Percentiles rank a stretch among this genome's conserved stretches.
phyloP scores from a whole-genome alignment of 495 filamentous ascomycete genomes.

The Schizothecium vesticola region DNA sequence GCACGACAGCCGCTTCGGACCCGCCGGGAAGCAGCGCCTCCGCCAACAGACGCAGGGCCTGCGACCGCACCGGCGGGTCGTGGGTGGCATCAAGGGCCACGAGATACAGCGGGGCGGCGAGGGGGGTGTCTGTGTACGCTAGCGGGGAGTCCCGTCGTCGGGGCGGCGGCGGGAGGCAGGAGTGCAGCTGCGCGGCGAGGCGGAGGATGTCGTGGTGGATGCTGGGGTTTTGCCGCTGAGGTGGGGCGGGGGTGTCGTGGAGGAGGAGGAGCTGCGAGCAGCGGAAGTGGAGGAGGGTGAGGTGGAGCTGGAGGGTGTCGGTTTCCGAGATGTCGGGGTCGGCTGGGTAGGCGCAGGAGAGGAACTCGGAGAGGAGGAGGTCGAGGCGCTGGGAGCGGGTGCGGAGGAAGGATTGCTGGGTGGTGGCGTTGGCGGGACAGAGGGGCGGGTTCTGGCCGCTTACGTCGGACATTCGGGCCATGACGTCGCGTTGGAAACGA shows the following conservation, averaged over 20 bases:
- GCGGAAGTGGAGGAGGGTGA: constrained; percentile 44
- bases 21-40: not conserved
- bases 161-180: not conserved
- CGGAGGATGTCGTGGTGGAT: not conserved
- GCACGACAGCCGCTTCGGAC: not conserved
- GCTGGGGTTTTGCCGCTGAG: not conserved
- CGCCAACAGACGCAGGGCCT: constrained; percentile 5
- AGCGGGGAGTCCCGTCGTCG: not conserved
- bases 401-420: constrained; percentile 12
- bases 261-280: constrained; percentile 43
- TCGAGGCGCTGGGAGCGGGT: constrained; percentile 13
- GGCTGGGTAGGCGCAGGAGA: constrained; percentile 5
- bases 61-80: not conserved
- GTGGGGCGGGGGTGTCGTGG: not conserved
- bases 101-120: constrained; percentile 19
- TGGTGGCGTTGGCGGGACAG: constrained; percentile 11
- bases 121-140: constrained; percentile 5
- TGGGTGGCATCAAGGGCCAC: constrained; percentile 9
- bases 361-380: constrained; percentile 11
- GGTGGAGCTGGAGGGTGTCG: constrained; percentile 9
- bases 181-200: not conserved
- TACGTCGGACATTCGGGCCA: constrained; percentile 15
- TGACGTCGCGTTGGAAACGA: constrained; percentile 19
- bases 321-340: constrained; percentile 10
- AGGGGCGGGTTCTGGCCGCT: not conserved